Evolutionary conservation across 2,329 filamentous ascomycete species (phyloP).

Genomic region (Metarhizium anisopliae): DNA sequence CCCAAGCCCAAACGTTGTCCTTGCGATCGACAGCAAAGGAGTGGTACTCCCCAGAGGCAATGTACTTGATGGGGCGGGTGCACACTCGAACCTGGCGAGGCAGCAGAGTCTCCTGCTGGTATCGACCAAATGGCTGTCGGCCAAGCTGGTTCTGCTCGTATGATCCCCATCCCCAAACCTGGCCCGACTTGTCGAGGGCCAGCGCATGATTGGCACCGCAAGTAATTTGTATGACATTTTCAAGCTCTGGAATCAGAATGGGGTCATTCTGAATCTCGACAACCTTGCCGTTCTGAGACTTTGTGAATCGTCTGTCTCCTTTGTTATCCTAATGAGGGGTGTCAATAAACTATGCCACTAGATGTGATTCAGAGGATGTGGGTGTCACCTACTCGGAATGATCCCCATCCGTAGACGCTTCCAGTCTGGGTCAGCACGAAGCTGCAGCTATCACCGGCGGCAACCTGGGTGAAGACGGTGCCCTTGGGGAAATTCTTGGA

Average conservation of each 20-base stretch:
- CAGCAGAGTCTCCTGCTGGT: conserved; percentile 51
- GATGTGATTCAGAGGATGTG: conserved; percentile 11
- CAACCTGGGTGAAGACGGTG: conserved; percentile 54
- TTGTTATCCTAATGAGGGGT: conserved; percentile 1
- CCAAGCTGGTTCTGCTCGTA: conserved; percentile 58
- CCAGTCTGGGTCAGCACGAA: conserved; percentile 71
- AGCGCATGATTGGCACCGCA: conserved; percentile 65
- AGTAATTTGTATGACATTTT: conserved; percentile 55
- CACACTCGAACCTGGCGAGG: conserved; percentile 48
- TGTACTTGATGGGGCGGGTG: conserved; percentile 48
- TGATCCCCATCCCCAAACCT: conserved; percentile 62
- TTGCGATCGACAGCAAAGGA: conserved; percentile 68
- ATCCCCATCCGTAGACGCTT: conserved; percentile 75
- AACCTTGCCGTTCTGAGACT: conserved; percentile 32
- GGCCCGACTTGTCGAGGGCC: conserved; percentile 55
- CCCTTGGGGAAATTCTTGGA: conserved; percentile 50
- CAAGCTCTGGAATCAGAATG: conserved; percentile 49
- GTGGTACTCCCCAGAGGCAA: conserved; percentile 67
- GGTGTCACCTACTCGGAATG: conserved; percentile 56
- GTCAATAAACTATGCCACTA: background rate
- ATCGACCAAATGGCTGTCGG: conserved; percentile 52
- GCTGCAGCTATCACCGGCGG: conserved; percentile 64
- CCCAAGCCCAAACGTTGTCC: conserved; percentile 71
- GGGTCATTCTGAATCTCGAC: conserved; percentile 42
- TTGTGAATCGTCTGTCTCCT: conserved; percentile 36